Evolutionary conservation across 1,284 basidiomycete genomes (phyloP).

Genomic region (Ustilago loliicola): DNA sequence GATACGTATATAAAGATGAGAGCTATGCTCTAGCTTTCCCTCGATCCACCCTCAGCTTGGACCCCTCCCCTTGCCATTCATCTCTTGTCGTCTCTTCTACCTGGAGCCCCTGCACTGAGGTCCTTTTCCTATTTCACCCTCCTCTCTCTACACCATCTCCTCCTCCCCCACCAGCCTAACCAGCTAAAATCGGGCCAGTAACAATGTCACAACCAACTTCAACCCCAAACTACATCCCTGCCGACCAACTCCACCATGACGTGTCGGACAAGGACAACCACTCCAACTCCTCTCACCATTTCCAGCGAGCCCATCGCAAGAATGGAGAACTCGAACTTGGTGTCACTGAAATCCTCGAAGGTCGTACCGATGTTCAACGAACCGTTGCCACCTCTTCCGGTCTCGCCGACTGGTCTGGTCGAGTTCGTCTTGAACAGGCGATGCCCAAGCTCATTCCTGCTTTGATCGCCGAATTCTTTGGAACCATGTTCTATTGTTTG

Average conservation of each 20-base stretch:
- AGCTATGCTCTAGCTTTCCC: neutral
- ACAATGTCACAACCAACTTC: slow-evolving; percentile 33
- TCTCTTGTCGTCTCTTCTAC: neutral
- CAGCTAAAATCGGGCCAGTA: neutral
- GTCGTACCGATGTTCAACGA: slow-evolving; percentile 43
- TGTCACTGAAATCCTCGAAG: slow-evolving; percentile 57
- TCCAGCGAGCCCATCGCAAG: slow-evolving; percentile 47
- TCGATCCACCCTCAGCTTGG: slow-evolving; percentile 7
- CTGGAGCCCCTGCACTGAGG: neutral
- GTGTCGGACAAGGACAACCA: slow-evolving; percentile 35
- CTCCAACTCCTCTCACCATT: slow-evolving; percentile 41
- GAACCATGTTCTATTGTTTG: slow-evolving; percentile 48
- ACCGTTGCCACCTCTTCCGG: slow-evolving; percentile 36
- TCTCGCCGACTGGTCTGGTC: slow-evolving; percentile 42
- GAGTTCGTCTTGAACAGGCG: slow-evolving; percentile 31
- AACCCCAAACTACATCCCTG: slow-evolving; percentile 49
- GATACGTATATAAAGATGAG: neutral
- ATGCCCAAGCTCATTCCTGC: slow-evolving; percentile 35
- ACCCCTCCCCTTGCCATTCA: neutral
- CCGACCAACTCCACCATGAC: slow-evolving; percentile 43
- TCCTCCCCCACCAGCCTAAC: neutral
- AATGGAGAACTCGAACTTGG: slow-evolving; percentile 53
- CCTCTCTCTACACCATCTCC: slow-evolving; percentile 2
- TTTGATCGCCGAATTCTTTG: slow-evolving; percentile 41
- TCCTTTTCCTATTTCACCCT: neutral